Base-by-base conservation (phyloP, 495 filamentous ascomycete genomes). In the Rhypophila decipiens region DNA sequence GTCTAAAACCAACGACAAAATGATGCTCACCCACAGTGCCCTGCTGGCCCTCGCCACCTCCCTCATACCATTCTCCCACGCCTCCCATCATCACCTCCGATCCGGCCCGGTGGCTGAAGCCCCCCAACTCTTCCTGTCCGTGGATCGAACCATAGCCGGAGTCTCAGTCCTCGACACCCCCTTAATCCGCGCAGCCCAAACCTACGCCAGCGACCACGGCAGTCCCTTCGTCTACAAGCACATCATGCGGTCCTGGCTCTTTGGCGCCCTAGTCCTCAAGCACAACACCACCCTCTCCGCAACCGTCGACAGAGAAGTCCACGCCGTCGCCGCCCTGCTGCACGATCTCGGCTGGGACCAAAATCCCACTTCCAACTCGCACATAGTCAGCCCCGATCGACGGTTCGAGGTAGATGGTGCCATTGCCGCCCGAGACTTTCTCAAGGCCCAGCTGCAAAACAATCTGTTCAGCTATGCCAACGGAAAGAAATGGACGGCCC, bases 321-420 rank as follows among this genome's bases (percentile, higher is more conserved):
- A 75, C 31, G 70, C 72, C 44, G 53, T 82, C 17, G 47, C 64
- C 1, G 67, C 66, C 0, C 50, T 81, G 19, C 57, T 81, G 31
- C 78, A 83, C 56, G 78, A 83, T 45, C 56, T 82, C 1, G 78
- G 73, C 22, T 78, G 73, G 75, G 66, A 60, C 38, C 43, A 42
- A n/a, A n/a, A n/a, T n/a, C n/a, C n/a, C 4, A 66, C 53, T 1
- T 50, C 53, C 4, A 52, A 50, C 38, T 44, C 50, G 41, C 24
- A 24, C 4, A 22, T 77, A 23, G 46, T 74, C 9, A 63, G 59
- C 13, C 39, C 46, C 8, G 72, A 76, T 53, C 74, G 72, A 44
- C 64, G 77, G 77, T 80, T 80, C 59, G 76, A 81, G 51, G 76
- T 82, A 23, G 75, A 81, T 45, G 64, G 76, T 34, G 77, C 76